Evolutionary conservation across 225 moss, liverwort and hornwort genomes (phyloP).

Genomic region (Antitrichia curtipendula): DNA sequence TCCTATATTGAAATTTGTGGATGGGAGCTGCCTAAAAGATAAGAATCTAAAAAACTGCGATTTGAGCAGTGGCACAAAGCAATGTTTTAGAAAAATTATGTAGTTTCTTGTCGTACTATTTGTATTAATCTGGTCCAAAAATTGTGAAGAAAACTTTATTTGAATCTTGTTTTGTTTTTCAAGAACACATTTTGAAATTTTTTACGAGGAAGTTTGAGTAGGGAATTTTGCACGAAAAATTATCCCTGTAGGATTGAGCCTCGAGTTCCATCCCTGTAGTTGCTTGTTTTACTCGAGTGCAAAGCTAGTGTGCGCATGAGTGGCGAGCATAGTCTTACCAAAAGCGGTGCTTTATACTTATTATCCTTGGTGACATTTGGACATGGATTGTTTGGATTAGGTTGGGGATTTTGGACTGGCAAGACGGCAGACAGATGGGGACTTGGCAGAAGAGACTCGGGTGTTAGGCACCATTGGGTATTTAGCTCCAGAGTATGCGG

Average conservation of each 20-base stretch:
- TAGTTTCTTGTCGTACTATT: not conserved
- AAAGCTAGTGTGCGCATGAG: not conserved
- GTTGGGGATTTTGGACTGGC: slow-evolving; percentile 69
- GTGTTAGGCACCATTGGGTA: slow-evolving; percentile 67
- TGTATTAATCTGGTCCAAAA: not conserved
- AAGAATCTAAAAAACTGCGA: not conserved
- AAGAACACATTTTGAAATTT: not conserved
- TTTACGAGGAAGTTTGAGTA: not conserved
- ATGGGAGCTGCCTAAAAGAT: no score
- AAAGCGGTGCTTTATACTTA: not conserved
- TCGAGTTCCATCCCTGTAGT: not conserved
- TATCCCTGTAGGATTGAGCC: not conserved
- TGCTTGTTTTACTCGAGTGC: not conserved
- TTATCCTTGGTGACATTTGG: not conserved
- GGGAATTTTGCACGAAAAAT: not conserved
- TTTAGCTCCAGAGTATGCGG: slow-evolving; percentile 71
- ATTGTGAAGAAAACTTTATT: not conserved
- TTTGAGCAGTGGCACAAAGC: not conserved
- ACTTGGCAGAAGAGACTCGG: slow-evolving; percentile 48
- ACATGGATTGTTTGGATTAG: slow-evolving; percentile 7
- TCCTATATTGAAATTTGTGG: not conserved
- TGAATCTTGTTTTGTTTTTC: not conserved
- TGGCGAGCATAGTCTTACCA: not conserved
- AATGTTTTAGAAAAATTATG: not conserved
- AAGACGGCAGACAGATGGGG: slow-evolving; percentile 46